Evolutionary conservation across 192 early-diverging fungal species (phyloP).

Genomic region (Umbelopsis vinacea): DNA sequence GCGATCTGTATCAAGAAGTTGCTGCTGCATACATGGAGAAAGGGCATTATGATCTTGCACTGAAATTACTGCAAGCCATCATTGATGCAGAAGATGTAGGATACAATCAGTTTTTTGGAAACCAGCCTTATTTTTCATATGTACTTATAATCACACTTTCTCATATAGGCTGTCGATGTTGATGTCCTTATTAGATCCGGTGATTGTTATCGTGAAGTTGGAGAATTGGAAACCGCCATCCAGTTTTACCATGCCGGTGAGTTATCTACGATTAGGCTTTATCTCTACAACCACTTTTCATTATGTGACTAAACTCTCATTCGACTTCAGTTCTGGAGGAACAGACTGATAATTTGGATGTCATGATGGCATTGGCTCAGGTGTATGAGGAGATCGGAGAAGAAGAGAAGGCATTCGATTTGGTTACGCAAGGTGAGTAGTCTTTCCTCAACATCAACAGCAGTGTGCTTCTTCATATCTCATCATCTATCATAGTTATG

Average conservation of each 20-base stretch:
- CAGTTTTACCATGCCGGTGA: conserved; percentile 64
- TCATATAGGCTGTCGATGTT: conserved; percentile 37
- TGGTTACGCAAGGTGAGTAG: conserved; percentile 54
- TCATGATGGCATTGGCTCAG: conserved; percentile 69
- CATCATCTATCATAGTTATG: conserved; percentile 20
- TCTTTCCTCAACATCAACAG: not conserved
- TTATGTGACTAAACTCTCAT: not conserved
- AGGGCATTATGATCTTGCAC: conserved; percentile 64
- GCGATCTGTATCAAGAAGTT: conserved; percentile 76
- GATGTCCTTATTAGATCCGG: conserved; percentile 57
- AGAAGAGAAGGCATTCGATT: conserved; percentile 51
- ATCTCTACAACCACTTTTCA: not conserved
- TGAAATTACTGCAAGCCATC: conserved; percentile 60
- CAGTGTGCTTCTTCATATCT: not conserved
- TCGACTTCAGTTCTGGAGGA: conserved; percentile 53
- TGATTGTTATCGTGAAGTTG: conserved; percentile 66
- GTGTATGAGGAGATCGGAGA: conserved; percentile 76
- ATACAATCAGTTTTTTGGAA: not conserved
- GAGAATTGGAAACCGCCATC: conserved; percentile 60
- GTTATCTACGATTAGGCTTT: too few species aligned
- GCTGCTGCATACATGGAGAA: conserved; percentile 73
- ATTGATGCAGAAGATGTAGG: conserved; percentile 50
- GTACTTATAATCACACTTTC: not conserved
- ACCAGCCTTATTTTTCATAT: not conserved
- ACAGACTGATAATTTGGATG: conserved; percentile 65